These are phyloP conservation scores for Arthrobotrys pseudoclavata DNA, from an alignment of 2,329 filamentous ascomycete genomes.

Conservation along the genomic window DNA sequence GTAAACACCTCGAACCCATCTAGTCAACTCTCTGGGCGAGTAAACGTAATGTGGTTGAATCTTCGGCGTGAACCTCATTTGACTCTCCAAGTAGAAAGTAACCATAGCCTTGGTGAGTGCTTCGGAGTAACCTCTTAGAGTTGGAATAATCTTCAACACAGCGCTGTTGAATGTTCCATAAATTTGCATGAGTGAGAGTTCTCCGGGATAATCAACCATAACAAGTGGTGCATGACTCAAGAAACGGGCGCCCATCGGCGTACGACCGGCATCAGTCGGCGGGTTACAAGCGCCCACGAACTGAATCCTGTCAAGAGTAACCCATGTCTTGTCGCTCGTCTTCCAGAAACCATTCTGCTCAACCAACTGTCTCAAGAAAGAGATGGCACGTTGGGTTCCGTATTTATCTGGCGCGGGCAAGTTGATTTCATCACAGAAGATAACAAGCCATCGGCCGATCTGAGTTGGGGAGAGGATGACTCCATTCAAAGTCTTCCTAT, in stretches of 20 bases:
- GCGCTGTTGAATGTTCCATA: slow-evolving; percentile 98
- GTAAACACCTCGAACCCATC: slow-evolving; percentile 97
- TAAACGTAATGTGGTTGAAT: slow-evolving; percentile 99
- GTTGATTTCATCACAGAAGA: slow-evolving; percentile 99
- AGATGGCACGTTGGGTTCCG: slow-evolving; percentile 95
- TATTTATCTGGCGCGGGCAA: slow-evolving; percentile 97
- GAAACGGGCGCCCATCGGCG: slow-evolving; percentile 91
- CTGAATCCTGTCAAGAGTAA: slow-evolving; percentile 95
- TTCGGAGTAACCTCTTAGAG: slow-evolving; percentile 94
- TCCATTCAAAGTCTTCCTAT: slow-evolving; percentile 97
- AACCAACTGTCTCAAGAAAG: slow-evolving; percentile 95
- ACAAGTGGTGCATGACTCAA: slow-evolving; percentile 96
- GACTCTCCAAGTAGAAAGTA: slow-evolving; percentile 92
- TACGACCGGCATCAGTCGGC: slow-evolving; percentile 95
- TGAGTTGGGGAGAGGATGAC: slow-evolving; percentile 96
- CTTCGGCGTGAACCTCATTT: slow-evolving; percentile 92
- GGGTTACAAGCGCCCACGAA: slow-evolving; percentile 99
- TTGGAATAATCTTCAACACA: slow-evolving; percentile 94
- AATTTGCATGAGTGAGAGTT: slow-evolving; percentile 93
- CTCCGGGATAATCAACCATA: slow-evolving; percentile 99
- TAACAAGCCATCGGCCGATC: slow-evolving; percentile 95
- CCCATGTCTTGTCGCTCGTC: slow-evolving; percentile 97
- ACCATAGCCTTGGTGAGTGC: slow-evolving; percentile 98
- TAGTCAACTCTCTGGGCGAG: slow-evolving; percentile 96
- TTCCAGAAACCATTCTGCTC: slow-evolving; percentile 99